These are phyloP conservation scores for Ascodesmis nigricans DNA, from an alignment of 495 filamentous ascomycete genomes.

Conservation along the genomic window DNA sequence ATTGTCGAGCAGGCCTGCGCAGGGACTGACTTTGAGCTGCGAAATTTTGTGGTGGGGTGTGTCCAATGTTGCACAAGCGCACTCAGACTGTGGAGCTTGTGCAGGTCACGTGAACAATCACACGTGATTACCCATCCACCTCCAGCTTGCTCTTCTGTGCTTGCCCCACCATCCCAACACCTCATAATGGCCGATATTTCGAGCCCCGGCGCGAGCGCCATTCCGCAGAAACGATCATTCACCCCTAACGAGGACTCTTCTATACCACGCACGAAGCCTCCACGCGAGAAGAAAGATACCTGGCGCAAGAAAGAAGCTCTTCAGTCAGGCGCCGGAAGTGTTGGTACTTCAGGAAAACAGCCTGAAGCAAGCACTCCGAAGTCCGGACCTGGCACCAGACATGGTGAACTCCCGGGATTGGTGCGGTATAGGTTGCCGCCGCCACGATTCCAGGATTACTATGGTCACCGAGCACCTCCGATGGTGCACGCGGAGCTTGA, in stretches of 20 bases:
- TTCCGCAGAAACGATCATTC: conserved; percentile 34
- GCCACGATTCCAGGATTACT: conserved; percentile 24
- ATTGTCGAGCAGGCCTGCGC: too few species aligned
- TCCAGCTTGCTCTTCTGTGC: too few species aligned
- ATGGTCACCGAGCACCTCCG: conserved; percentile 17
- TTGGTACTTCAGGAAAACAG: conserved; percentile 12
- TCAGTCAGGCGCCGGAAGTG: conserved; percentile 3
- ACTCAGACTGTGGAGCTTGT: too few species aligned
- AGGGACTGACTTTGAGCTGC: too few species aligned
- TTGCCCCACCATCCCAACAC: too few species aligned
- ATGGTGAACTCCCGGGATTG: conserved; percentile 24
- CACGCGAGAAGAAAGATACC: conserved; percentile 43
- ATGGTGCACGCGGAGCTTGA: conserved; percentile 9
- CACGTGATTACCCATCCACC: too few species aligned
- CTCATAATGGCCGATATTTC: too few species aligned
- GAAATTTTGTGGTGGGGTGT: too few species aligned
- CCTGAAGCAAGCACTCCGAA: conserved; percentile 17
- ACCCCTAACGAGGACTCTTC: conserved; percentile 21
- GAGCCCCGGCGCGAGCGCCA: too few species aligned
- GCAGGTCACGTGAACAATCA: too few species aligned
- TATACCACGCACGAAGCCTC: too few species aligned
- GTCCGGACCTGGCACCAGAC: neutral
- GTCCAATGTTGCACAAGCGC: too few species aligned
- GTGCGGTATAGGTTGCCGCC: conserved; percentile 36
- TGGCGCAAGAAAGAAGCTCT: conserved; percentile 31